Conservation (phyloP, 2,329 filamentous ascomycete species). For the Apiospora hydei region DNA sequence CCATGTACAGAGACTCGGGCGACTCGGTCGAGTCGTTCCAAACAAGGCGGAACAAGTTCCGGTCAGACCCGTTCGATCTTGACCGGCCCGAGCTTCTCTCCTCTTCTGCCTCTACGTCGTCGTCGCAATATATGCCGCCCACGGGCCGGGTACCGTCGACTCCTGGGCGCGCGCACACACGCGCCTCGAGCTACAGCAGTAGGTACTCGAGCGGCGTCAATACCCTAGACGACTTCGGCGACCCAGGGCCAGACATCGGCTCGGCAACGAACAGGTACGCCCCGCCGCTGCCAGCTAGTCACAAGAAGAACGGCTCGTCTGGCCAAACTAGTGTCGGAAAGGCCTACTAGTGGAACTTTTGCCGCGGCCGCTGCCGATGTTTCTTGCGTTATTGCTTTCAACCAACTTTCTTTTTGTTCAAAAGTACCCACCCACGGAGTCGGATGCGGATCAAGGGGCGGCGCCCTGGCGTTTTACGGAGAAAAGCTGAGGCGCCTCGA, state of each 20-base stretch:
- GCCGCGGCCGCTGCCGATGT: not conserved
- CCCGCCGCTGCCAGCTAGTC: constrained; percentile 34
- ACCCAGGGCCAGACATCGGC: constrained; percentile 62
- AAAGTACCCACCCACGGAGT: constrained; percentile 4
- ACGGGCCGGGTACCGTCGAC: constrained; percentile 34
- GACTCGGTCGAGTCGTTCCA: constrained; percentile 51
- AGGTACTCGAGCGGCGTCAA: constrained; percentile 59
- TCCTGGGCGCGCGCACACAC: constrained; percentile 44
- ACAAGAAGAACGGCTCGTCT: constrained; percentile 34
- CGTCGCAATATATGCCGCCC: constrained; percentile 35
- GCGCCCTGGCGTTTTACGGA: not conserved
- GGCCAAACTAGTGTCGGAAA: constrained; percentile 44
- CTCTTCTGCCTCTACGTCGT: constrained; percentile 38
- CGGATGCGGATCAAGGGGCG: not conserved
- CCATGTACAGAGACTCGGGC: constrained; percentile 53
- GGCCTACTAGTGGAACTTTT: constrained; percentile 31
- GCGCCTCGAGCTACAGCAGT: constrained; percentile 45
- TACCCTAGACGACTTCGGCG: constrained; percentile 57
- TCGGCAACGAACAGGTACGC: constrained; percentile 44
- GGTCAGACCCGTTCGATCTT: constrained; percentile 71
- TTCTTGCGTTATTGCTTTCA: not conserved
- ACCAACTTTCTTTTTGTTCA: not conserved
- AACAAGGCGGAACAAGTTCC: constrained; percentile 61
- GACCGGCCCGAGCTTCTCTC: constrained; percentile 58
- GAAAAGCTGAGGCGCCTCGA: constrained; percentile 8